Conservation (phyloP, 2,329 filamentous ascomycete species). For the Fusarium veterinarium region DNA sequence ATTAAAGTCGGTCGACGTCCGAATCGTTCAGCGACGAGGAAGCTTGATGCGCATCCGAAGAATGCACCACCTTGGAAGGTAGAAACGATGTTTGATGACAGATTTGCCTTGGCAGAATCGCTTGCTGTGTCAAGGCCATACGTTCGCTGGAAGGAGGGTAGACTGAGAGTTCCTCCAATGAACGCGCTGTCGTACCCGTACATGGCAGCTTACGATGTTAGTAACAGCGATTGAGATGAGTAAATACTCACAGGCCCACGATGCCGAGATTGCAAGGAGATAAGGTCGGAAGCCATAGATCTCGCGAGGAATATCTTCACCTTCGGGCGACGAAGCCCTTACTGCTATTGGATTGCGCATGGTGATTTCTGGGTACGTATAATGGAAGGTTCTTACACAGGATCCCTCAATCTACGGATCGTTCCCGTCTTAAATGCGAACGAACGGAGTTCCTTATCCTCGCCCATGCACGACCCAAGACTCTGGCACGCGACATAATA, state of each 20-base stretch:
- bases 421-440: not conserved
- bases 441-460: not conserved
- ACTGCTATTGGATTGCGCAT: not conserved
- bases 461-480: not conserved
- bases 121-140: not conserved
- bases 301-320: not conserved
- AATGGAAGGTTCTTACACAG: too few relatives aligned
- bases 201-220: not conserved
- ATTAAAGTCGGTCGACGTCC: not conserved
- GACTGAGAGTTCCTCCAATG: not conserved
- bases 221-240: fast-evolving
- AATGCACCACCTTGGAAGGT: not conserved
- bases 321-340: not conserved
- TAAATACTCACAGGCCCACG: not conserved
- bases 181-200: not conserved
- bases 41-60: not conserved
- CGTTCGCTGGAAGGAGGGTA: not conserved
- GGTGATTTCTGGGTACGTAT: too few relatives aligned
- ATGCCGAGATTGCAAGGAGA: not conserved
- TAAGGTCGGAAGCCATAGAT: not conserved
- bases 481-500: not conserved
- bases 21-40: not conserved
- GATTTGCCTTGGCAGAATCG: not conserved
- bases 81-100: not conserved
- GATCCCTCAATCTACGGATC: too few relatives aligned